Evolutionary conservation across 345 rosid species (phyloP), one percentile per base, ranked within the genome.

Genomic region (Eucalyptus polyanthemos): DNA sequence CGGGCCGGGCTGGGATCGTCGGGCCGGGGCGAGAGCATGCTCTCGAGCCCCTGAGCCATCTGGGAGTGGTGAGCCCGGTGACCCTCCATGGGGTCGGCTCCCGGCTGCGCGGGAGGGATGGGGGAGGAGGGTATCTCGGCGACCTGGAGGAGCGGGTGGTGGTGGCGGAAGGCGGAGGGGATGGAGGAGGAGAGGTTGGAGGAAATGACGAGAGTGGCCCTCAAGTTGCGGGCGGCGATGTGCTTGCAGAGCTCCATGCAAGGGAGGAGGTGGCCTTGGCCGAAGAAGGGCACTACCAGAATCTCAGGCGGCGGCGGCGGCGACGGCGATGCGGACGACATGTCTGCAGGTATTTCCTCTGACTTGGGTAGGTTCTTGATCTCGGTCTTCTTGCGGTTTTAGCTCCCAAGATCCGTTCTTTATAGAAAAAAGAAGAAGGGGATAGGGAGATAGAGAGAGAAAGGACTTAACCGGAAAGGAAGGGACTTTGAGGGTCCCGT

Each of bases 181-280:
- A 89, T 51, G 58, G 87, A 83, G 47, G 93, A 37, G 47, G 93
- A 88, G 88, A 92, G 92, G 72, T 86, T 1, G 88, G 93, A 89
- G 80, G 90, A 88, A 15, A 87, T 44, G 80, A 92, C 87, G 37
- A 92, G 93, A 7, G 87, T 91, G 25, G 87, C 88, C 34, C 65
- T 51, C 62, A 83, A 51, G 86, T 88, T 60, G 8, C 90, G 88
- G 25, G 85, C 65, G 31, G 87, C 13, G 25, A 89, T 53, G 87
- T 76, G 92, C 44, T 86, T 86, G 92, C 93, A 92, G 81, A 91
- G 92, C 87, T 92, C 91, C 60, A 91, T 91, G 88, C 91, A 90
- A 45, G 92, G 93, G 44, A 80, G 88, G 56, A 92, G 87, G 69
- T 92, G 92, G 80, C 91, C 93, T 56, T 89, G 92, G 14, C 93